Base-by-base conservation (phyloP, 768 basidiomycete species). In the Auriculariales sp. region DNA sequence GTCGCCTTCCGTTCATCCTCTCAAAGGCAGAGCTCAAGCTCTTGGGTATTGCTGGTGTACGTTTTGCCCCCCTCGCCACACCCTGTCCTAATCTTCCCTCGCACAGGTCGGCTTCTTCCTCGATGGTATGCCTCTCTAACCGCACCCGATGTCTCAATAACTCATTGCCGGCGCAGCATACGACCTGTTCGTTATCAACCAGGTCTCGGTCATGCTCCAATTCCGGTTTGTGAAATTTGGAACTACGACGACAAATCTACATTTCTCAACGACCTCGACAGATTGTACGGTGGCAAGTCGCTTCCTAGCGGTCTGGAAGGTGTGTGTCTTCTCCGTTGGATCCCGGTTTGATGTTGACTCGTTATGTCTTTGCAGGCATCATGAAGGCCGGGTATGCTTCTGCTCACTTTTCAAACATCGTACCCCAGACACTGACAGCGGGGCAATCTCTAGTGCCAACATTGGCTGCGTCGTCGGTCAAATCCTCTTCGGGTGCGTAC, bases 151-250 rank as follows among this genome's bases (percentile, higher is more conserved):
- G 15, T 32, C 5, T 30, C 44, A 47, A 19, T 52, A 48, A 56
- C 47, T 24, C 15, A 10, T n/a, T 47, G 34, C 15, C 14, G 15
- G 25, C 42, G 22, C 52, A 79, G 81, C 80, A 3, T 83, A 83
- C 54, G 81, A 83, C 58, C 64, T 83, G 4, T 83, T 82, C 64
- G 73, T 81, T 53, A 81, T 83, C 60, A 81, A 81, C 60, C 53
- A 46, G 27, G 35, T 49, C 11, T 25, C 52, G 5, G 35, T 44
- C n/a, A 53, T 53, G 49, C 28, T 47, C 12, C 39, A 44, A 44
- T 44, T 24, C 22, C 15, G 39, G 19, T 44, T 5, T n/a, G 39
- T 29, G 28, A 11, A 11, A 11, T 34, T 34, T 34, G 33, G 33
- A 34, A 11, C 33, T 11, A 11, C 17, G 17, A 11, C 33, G 11